These are phyloP conservation scores for Amanita subjunquillea DNA, from an alignment of 768 basidiomycete species.

Conservation along the genomic window DNA sequence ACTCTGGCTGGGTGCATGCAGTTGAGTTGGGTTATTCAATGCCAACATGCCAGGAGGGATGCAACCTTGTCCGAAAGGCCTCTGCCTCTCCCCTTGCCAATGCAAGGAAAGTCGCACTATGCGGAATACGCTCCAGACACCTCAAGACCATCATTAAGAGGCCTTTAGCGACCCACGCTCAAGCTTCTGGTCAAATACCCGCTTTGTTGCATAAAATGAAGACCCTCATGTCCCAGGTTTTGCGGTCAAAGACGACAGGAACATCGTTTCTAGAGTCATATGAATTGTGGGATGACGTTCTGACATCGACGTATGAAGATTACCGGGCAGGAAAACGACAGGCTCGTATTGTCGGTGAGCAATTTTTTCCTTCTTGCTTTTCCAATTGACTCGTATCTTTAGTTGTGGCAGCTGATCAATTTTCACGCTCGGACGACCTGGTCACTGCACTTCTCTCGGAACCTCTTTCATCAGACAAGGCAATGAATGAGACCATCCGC, in stretches of 20 bases:
- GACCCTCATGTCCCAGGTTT: constrained; percentile 33
- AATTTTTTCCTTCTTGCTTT: constrained; percentile 1
- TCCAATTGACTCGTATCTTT: background rate
- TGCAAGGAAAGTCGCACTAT: background rate
- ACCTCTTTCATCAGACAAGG: constrained; percentile 48
- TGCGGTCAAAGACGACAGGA: constrained; percentile 14
- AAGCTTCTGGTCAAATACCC: constrained; percentile 19
- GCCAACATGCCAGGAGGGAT: constrained; percentile 3
- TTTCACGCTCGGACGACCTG: constrained; percentile 43
- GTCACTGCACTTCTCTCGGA: constrained; percentile 65
- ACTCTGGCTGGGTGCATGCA: no score
- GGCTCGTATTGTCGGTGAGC: constrained; percentile 41
- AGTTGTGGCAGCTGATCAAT: constrained; percentile 54
- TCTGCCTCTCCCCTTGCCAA: background rate
- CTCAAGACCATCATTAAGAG: background rate
- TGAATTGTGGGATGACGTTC: constrained; percentile 36
- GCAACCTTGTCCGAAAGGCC: background rate
- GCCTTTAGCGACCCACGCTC: background rate
- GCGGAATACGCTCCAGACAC: background rate
- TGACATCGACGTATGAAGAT: constrained; percentile 25
- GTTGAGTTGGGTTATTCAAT: background rate
- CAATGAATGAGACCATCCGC: constrained; percentile 30
- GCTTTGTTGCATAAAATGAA: constrained; percentile 40
- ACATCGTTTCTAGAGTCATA: constrained; percentile 18
- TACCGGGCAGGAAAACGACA: constrained; percentile 21